Evolutionary conservation across 805 yeast species (phyloP).

Genomic region (Blastobotrys americana): DNA sequence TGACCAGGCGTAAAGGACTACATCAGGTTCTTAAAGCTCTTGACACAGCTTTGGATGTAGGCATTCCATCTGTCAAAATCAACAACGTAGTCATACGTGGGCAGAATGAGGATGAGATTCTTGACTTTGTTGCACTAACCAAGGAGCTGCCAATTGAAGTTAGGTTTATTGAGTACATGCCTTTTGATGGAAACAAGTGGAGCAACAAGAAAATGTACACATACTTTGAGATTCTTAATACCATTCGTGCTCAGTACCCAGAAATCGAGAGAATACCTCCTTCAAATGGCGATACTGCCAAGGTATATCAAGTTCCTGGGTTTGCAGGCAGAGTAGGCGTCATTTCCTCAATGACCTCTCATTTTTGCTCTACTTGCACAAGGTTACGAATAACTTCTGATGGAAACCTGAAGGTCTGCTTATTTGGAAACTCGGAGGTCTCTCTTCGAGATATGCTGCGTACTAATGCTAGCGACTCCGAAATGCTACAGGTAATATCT

Average conservation of each 20-base stretch:
- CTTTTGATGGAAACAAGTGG: conserved; percentile 52
- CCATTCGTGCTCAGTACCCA: conserved; percentile 31
- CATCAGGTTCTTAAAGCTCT: conserved; percentile 39
- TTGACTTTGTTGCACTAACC: conserved; percentile 41
- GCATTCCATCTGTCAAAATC: conserved; percentile 41
- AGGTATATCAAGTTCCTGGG: conserved; percentile 38
- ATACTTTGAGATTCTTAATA: conserved; percentile 37
- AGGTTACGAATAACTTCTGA: conserved; percentile 45
- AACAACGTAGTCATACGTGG: conserved; percentile 46
- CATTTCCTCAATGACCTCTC: conserved; percentile 49
- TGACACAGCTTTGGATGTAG: conserved; percentile 38
- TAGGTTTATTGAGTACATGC: conserved; percentile 53
- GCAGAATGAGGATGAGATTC: conserved; percentile 45
- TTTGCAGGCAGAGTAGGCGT: conserved; percentile 43
- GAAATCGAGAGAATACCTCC: conserved; percentile 22
- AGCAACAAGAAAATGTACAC: conserved; percentile 38
- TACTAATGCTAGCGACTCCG: conserved; percentile 31
- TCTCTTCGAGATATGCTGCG: conserved; percentile 41
- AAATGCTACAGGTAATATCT: conserved; percentile 37
- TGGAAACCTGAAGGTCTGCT: conserved; percentile 49
- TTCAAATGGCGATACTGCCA: conserved; percentile 43
- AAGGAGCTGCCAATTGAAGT: conserved; percentile 38
- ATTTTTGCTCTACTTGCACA: conserved; percentile 48
- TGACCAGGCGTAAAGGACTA: conserved; percentile 47
- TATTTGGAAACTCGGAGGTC: conserved; percentile 47